phyloP scores from a whole-genome alignment of 768 basidiomycete species.

The Mycena olivaceomarginata region DNA sequence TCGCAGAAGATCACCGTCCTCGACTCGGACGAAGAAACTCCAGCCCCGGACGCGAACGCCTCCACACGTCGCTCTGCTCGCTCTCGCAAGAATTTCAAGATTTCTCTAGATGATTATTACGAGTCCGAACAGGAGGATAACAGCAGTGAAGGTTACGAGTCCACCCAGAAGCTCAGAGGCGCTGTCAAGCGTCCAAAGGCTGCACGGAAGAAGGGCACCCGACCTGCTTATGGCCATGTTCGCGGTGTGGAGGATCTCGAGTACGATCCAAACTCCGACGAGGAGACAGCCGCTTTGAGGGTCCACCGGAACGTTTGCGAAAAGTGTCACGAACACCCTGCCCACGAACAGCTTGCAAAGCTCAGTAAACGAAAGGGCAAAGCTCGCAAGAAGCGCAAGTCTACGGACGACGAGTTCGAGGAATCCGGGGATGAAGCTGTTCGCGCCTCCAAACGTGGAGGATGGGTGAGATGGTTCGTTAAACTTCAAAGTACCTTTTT shows the following conservation, averaged over 20 bases:
- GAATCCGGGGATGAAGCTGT: slow-evolving; percentile 74
- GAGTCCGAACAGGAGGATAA: slow-evolving; percentile 57
- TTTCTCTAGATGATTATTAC: slow-evolving; percentile 55
- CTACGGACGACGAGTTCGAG: slow-evolving; percentile 70
- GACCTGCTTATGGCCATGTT: slow-evolving; percentile 67
- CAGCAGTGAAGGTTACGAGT: slow-evolving; percentile 52
- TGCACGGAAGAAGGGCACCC: slow-evolving; percentile 50
- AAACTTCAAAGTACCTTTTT: not conserved
- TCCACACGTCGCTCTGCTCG: slow-evolving; percentile 71
- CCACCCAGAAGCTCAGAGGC: slow-evolving; percentile 28
- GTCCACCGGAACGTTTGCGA: slow-evolving; percentile 81
- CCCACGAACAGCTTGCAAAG: slow-evolving; percentile 69
- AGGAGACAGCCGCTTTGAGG: slow-evolving; percentile 73
- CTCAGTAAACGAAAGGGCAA: slow-evolving; percentile 61
- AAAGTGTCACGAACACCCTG: slow-evolving; percentile 79
- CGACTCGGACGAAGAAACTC: slow-evolving; percentile 61
- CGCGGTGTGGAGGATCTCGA: slow-evolving; percentile 64
- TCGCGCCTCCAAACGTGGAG: slow-evolving; percentile 73
- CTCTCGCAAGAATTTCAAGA: slow-evolving; percentile 59
- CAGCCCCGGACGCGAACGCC: slow-evolving; percentile 45
- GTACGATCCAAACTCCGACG: slow-evolving; percentile 72
- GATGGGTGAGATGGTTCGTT: slow-evolving; percentile 90
- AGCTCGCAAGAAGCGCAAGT: slow-evolving; percentile 63
- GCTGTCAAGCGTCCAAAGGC: slow-evolving; percentile 44
- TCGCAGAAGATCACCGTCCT: slow-evolving; percentile 52